Conservation (phyloP, 116 monocot genomes). For the Phalaenopsis hybrid region DNA sequence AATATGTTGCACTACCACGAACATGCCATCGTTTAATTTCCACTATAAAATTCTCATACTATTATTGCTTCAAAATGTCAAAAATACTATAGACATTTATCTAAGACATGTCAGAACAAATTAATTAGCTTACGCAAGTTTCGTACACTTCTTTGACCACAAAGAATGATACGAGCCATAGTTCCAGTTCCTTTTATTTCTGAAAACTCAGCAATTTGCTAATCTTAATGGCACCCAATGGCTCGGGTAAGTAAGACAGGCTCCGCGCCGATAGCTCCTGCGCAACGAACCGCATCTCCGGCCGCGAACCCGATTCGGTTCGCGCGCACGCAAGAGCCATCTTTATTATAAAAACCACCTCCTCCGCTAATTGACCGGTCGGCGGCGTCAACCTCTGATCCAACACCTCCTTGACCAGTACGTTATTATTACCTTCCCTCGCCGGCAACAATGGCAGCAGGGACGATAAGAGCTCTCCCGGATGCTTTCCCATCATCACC, state of each 20-base stretch:
- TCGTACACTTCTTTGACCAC: no score
- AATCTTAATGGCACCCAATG: conserved; percentile 40
- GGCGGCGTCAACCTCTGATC: conserved; percentile 56
- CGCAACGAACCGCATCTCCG: conserved; percentile 54
- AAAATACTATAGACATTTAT: no score
- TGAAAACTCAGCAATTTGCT: conserved; percentile 35
- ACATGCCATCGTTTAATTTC: no score
- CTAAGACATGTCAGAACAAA: no score
- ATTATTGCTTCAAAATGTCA: no score
- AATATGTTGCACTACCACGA: no score
- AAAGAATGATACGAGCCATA: no score
- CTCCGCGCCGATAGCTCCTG: conserved; percentile 53
- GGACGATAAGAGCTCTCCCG: conserved; percentile 31
- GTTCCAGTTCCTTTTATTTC: conserved; percentile 15
- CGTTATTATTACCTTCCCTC: conserved; percentile 4
- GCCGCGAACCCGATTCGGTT: conserved; percentile 28
- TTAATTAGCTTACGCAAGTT: no score
- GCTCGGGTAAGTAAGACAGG: conserved; percentile 42
- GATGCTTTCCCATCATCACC: conserved; percentile 56
- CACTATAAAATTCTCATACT: no score
- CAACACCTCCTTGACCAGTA: conserved; percentile 43
- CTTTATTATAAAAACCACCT: conserved; percentile 48
- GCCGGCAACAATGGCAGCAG: conserved; percentile 1
- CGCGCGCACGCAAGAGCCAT: conserved; percentile 47
- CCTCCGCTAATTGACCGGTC: conserved; percentile 47